These are phyloP conservation scores for Melampsora americana DNA, from an alignment of 1,284 basidiomycete species.

Conservation along the genomic window DNA sequence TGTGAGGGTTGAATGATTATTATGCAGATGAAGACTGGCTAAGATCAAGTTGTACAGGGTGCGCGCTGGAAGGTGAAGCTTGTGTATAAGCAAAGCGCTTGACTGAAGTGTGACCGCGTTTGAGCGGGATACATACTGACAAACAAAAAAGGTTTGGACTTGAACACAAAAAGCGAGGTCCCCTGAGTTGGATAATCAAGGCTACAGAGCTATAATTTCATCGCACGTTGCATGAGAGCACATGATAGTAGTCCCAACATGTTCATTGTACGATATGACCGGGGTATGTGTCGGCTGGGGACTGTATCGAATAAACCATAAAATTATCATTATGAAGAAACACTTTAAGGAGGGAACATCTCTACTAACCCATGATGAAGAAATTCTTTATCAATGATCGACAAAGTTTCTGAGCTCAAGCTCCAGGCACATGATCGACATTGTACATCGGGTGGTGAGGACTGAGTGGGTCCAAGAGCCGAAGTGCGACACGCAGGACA, in stretches of 20 bases:
- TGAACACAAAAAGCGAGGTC: no score
- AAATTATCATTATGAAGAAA: neutral
- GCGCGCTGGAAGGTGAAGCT: no score
- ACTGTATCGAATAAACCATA: neutral
- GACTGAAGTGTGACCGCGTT: no score
- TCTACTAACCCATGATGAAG: conserved; percentile 20
- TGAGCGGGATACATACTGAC: no score
- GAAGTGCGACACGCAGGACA: conserved; percentile 12
- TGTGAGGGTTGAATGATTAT: no score
- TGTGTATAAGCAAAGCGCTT: no score
- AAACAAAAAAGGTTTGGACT: no score
- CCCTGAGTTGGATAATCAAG: no score
- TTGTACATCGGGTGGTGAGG: neutral
- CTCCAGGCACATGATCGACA: no score
- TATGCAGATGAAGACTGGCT: no score
- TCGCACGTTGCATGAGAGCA: conserved; percentile 33
- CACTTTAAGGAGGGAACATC: neutral
- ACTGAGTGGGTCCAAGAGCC: neutral
- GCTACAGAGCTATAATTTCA: conserved; percentile 2
- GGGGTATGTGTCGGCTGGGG: conserved; percentile 22
- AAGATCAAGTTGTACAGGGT: no score
- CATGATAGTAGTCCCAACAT: conserved; percentile 22
- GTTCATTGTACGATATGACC: conserved; percentile 13
- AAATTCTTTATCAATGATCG: conserved; percentile 22
- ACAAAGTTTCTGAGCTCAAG: neutral